Base-by-base conservation (phyloP, 2,329 filamentous ascomycete genomes). In the Microcera coccophila region DNA sequence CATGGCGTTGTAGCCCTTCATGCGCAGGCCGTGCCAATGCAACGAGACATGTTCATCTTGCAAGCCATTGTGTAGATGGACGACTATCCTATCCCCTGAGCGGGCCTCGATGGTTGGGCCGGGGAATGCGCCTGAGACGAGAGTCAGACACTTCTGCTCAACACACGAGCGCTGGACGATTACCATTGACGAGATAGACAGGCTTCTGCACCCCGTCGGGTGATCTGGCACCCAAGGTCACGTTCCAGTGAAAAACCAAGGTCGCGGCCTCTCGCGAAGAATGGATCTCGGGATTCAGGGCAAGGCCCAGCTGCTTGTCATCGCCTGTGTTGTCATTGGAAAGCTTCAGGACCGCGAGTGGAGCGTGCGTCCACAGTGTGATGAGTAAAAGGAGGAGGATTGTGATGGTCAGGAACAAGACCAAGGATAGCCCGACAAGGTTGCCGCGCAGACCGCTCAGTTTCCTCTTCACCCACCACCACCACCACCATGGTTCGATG, bases 11-110 rank as follows among this genome's bases (percentile, higher is more conserved):
- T 82, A 85, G 12, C 82, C 82, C 54, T 85, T 84, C 62, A 88
- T 83, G 54, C 78, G 86, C 44, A 90, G 72, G 11, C 85, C 85
- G 52, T 90, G 85, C 65, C 85, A 89, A 59, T 90, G 85, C 9
- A 89, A 69, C 40, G 73, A 78, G 16, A 82, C 80, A 15, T 72
- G 76, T 54, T 87, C 83, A 5, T 72, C 73, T 1, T 83, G 75
- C 20, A 76, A 71, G 4, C 63, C 60, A 55, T 90, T 90, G 58
- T 78, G 68, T 41, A 87, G 72, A 33, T 84, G 77, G 39, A 88
- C 78, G 10, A 85, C 64, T n/a, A 90, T 62, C 3, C 75, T 77
- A 54, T 90, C 85, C 16, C 84, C 84, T 47, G 84, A 80, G 49
- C 84, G 85, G 41, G 80, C 77, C 50, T 85, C 77, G 41, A 90